Base-by-base conservation (phyloP, 805 yeast genomes). In the Cyberlindnera mrakii region DNA sequence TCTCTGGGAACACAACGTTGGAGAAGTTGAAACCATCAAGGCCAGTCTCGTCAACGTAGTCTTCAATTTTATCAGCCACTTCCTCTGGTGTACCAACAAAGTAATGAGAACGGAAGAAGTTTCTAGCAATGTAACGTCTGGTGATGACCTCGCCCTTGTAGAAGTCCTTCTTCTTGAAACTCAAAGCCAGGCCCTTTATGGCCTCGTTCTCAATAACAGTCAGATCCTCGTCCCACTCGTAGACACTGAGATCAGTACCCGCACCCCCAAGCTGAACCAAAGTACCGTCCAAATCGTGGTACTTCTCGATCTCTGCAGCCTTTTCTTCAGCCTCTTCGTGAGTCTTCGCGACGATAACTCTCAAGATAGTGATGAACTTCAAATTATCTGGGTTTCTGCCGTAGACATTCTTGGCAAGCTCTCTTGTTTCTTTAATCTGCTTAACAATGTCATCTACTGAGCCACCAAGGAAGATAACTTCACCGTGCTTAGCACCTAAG, bases 401-500 rank as follows among this genome's bases (percentile, higher is more conserved):
- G 39, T 55, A 63, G 36, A 55, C 61, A 36, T 58, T 65, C 30
- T 51, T 47, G 2, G 73, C 74, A 5, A 64, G 42, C 23, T 53
- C 48, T 40, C 60, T 66, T 36, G 67, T 58, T 13, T 57, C 62
- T 18, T 51, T 11, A 11, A 33, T 33, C 23, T 37, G 18, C 27
- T 23, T 23, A 23, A 23, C 27, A 23, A 23, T 23, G 27, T 23
- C 27, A 23, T 23, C 27, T 2, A 23, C 55, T 30, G 56, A 54
- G 16, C 62, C 62, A 13, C 60, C 54, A 20, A 70, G 53, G 48
- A 70, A 71, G 27, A 70, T 65, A 9, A 61, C 63, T 49, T 71
- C 75, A 6, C 68, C 75, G 49, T 67, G 65, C 45, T 64, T 64
- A n/a, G 75, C 73, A 15, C 72, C 75, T 47, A 67, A 60, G n/a